These are phyloP conservation scores for Ustilago hordei DNA, from an alignment of 1,284 basidiomycete genomes.

Conservation along the genomic window DNA sequence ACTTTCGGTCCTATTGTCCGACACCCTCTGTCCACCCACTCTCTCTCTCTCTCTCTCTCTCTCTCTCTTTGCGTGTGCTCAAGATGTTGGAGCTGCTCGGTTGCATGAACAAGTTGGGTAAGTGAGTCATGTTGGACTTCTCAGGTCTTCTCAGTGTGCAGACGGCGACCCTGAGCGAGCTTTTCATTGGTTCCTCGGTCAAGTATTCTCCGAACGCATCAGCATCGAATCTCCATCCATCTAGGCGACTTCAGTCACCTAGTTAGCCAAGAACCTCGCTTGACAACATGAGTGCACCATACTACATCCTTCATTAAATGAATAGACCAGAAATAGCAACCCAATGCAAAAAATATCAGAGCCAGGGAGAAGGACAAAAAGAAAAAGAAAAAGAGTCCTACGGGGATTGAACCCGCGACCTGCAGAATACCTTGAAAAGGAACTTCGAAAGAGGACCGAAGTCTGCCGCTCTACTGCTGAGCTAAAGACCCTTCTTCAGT, in stretches of 20 bases:
- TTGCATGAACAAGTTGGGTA: no score
- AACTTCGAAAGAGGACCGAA: constrained; percentile 28
- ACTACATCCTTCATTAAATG: background rate
- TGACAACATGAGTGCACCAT: background rate
- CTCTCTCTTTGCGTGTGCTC: no score
- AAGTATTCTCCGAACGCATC: constrained; percentile 7
- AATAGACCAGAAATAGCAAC: background rate
- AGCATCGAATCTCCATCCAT: background rate
- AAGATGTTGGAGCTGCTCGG: no score
- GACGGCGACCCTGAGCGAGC: background rate
- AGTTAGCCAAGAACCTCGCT: background rate
- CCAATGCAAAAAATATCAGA: background rate
- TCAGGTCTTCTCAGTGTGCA: background rate
- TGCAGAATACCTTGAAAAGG: constrained; percentile 32
- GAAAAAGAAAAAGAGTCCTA: constrained; percentile 49
- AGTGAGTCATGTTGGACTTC: no score
- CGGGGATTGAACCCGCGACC: constrained; percentile 59
- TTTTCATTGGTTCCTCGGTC: constrained; percentile 5
- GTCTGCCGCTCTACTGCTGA: constrained; percentile 61
- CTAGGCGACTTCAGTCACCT: background rate
- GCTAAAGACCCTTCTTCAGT: constrained; percentile 43
- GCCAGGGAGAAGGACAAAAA: background rate
- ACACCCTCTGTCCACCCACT: no score
- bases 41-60: no score
- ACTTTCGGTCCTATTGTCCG: no score